A percentile compares a stretch with the other conserved stretches of the same genome.
Conservation (phyloP, 176 grass and related monocot species). For the Calamus simplicifolius region DNA sequence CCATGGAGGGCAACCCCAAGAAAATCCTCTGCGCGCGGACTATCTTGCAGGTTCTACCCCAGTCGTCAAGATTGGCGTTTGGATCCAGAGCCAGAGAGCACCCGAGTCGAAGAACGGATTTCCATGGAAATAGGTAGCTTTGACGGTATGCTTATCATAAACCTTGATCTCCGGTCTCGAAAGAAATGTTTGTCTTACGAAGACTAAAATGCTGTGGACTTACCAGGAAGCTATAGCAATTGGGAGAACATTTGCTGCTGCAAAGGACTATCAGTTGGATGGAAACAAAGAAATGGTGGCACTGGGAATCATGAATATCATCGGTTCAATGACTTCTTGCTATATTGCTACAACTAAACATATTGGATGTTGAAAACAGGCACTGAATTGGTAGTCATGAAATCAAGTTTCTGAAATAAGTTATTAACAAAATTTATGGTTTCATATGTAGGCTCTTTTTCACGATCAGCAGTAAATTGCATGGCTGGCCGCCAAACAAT, state of each 20-base stretch:
- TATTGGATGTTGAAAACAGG: background rate
- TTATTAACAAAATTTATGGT: no score
- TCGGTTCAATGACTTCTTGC: slow-evolving; percentile 91
- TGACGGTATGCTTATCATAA: slow-evolving; percentile 30
- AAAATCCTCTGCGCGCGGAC: no score
- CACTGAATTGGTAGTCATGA: no score
- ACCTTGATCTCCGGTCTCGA: no score
- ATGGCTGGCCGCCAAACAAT: slow-evolving; percentile 82
- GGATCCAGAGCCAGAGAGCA: no score
- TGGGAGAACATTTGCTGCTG: slow-evolving; percentile 82
- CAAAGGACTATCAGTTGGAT: slow-evolving; percentile 86
- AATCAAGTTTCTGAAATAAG: no score
- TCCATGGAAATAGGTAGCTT: no score
- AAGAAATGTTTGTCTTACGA: no score
- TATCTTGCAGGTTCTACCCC: no score
- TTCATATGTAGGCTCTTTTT: slow-evolving; percentile 64
- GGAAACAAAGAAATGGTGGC: slow-evolving; percentile 99
- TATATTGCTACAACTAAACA: slow-evolving; percentile 66
- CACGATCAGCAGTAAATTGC: slow-evolving; percentile 86
- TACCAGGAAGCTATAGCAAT: slow-evolving; percentile 94
- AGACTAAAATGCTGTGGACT: background rate
- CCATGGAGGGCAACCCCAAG: no score
- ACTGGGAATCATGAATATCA: slow-evolving; percentile 86
- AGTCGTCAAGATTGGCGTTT: no score
- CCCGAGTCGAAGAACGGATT: no score